A percentile compares a stretch with the other conserved stretches of the same genome.
These are phyloP conservation scores for Brassica rapa DNA, from an alignment of 345 rosid species.

Conservation along the genomic window DNA sequence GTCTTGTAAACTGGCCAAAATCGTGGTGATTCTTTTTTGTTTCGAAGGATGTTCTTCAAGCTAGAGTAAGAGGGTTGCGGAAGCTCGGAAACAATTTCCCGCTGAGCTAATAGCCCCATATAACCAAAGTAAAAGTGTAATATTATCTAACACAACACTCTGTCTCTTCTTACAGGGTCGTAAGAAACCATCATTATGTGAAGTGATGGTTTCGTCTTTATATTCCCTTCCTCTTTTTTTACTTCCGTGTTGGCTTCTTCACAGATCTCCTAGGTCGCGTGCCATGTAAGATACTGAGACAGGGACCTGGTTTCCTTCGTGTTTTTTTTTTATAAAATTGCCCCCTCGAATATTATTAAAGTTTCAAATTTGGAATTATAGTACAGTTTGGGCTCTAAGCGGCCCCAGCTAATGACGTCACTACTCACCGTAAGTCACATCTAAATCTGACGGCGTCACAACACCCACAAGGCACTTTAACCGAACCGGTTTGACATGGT, in stretches of 20 bases:
- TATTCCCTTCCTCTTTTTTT: constrained; percentile 1
- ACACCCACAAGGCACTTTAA: not conserved
- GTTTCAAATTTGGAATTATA: not conserved
- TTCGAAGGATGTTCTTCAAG: too few relatives aligned
- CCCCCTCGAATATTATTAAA: constrained; percentile 10
- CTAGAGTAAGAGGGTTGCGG: too few relatives aligned
- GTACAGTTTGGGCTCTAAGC: constrained; percentile 2
- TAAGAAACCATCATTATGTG: not conserved
- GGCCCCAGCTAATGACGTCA: constrained; percentile 13
- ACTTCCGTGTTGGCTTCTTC: constrained; percentile 34
- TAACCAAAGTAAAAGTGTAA: too few relatives aligned
- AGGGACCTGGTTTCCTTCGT: constrained; percentile 6
- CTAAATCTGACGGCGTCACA: constrained; percentile 28
- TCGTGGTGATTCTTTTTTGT: too few relatives aligned
- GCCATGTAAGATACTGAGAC: constrained; percentile 23
- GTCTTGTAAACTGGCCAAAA: too few relatives aligned
- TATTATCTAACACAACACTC: too few relatives aligned
- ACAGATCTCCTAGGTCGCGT: constrained; percentile 37
- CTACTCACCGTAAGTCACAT: constrained; percentile 25
- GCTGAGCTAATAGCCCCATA: too few relatives aligned
- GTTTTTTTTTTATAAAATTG: constrained; percentile 5
- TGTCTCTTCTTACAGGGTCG: too few relatives aligned
- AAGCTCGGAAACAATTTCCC: too few relatives aligned
- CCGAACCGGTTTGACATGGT: constrained; percentile 7
- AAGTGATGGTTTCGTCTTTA: constrained; percentile 35